These are phyloP conservation scores for Rosa chinensis DNA, from an alignment of 306 rosid species.

Conservation along the genomic window DNA sequence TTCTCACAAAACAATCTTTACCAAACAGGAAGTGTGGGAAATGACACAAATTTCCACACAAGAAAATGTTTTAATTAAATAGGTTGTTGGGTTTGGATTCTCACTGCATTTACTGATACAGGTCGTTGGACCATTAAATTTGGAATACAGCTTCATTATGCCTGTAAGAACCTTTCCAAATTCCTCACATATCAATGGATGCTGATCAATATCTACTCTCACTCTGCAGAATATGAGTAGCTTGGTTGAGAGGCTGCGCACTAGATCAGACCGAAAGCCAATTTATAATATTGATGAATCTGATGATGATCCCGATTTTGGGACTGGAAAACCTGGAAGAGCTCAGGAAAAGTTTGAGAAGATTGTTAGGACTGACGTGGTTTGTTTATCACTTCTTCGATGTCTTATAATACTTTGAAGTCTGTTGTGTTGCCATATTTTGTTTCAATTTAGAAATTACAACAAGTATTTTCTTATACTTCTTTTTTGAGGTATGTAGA, in stretches of 20 bases:
- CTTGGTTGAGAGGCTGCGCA: slow-evolving; percentile 98
- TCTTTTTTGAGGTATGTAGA: slow-evolving; percentile 41
- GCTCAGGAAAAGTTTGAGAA: slow-evolving; percentile 63
- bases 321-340: slow-evolving; percentile 55
- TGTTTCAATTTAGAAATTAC: not conserved
- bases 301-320: slow-evolving; percentile 79
- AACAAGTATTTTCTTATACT: not conserved
- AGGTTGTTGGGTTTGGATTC: not conserved
- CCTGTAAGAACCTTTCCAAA: not conserved
- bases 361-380: slow-evolving; percentile 76
- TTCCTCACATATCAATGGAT: not conserved
- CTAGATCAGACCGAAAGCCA: slow-evolving; percentile 91
- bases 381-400: slow-evolving; percentile 18
- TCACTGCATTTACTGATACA: not conserved
- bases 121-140: not conserved
- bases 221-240: slow-evolving; percentile 82
- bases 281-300: slow-evolving; percentile 85
- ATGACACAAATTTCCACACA: not conserved
- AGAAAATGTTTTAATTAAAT: not conserved
- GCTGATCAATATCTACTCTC: slow-evolving; percentile 14
- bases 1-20: not conserved
- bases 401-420: not conserved
- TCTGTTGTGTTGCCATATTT: slow-evolving; percentile 1
- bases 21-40: not conserved
- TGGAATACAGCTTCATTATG: not conserved